Base-by-base conservation (phyloP, 2,329 filamentous ascomycete genomes). In the Aaosphaeria pasadenensis region DNA sequence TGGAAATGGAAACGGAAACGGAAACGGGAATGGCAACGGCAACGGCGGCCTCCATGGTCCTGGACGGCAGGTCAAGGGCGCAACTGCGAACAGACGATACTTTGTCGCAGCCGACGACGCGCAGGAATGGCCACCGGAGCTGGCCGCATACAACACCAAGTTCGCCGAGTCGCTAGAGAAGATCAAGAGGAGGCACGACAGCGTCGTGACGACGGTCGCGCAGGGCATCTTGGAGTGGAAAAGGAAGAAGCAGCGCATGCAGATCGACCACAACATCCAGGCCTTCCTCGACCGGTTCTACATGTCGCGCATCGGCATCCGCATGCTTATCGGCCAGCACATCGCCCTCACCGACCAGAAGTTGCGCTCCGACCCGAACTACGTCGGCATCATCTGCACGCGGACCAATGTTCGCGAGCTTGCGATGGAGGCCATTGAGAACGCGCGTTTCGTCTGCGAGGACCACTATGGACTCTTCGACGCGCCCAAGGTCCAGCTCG, bases 141-240 rank as follows among this genome's bases (percentile, higher is more conserved):
- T 99, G 46, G 85, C 91, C 56, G 87, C 95, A 54, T 97, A 96
- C 78, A 99, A 99, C 73, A 87, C 87, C 63, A 85, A 85, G 62
- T 97, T 99, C 64, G 85, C 91, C 42, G 84, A 91, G 70, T 90
- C 89, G 4, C 79, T 99, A 41, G 88, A 97, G 69, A 87, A 87
- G 60, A 97, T 99, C 76, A 99, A 99, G 78, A 80, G 91, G 70
- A 82, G 94, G 65, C 94, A 99, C 74, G 94, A 99, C 71, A 86
- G 92, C 62, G 94, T 99, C 54, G 94, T 99, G 43, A 99, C 94
- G 13, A 99, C 94, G 6, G 94, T 99, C 62, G 94, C 94, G 5
- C 92, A 99, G 73, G 94, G 94, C 51, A 96, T 99, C 58, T 81
- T 97, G 50, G 94, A 99, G 74, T 99, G 95, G 80, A 99, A 99